These are phyloP conservation scores for Penicillium sclerotigenum DNA, from an alignment of 2,329 filamentous ascomycete species.

Conservation along the genomic window DNA sequence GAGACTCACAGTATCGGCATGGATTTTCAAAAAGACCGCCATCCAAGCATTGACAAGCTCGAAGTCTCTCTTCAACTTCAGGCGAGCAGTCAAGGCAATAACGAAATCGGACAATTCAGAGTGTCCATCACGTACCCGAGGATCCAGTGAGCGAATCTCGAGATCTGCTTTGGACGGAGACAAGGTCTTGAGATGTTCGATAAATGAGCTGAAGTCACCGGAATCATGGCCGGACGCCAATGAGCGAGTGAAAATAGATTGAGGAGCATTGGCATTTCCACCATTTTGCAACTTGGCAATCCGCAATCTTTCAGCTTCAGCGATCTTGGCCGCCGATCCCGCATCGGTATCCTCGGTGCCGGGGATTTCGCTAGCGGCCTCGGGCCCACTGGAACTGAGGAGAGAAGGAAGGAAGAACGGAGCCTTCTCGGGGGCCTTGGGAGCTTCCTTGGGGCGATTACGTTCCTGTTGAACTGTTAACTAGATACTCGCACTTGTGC, in stretches of 20 bases:
- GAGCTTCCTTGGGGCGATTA: conserved; percentile 89
- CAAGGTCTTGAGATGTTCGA: conserved; percentile 75
- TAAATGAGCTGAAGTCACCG: conserved; percentile 64
- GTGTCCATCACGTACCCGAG: conserved; percentile 42
- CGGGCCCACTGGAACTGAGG: conserved; percentile 21
- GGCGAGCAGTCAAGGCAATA: conserved; percentile 67
- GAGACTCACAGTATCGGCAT: conserved; percentile 58
- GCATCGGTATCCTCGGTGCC: conserved; percentile 29
- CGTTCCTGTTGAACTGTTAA: conserved; percentile 57
- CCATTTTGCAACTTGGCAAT: conserved; percentile 64
- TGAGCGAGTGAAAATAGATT: conserved; percentile 47
- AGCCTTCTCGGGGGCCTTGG: conserved; percentile 87
- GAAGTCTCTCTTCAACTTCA: conserved; percentile 73
- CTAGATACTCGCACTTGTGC: not conserved
- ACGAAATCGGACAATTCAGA: conserved; percentile 80
- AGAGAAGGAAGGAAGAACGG: conserved; percentile 80
- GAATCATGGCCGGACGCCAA: conserved; percentile 48
- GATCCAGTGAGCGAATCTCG: conserved; percentile 76
- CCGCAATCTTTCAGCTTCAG: conserved; percentile 57
- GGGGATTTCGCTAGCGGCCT: conserved; percentile 22
- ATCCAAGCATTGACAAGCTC: conserved; percentile 97
- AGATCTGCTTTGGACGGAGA: conserved; percentile 83
- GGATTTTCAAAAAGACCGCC: conserved; percentile 83
- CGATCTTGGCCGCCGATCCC: conserved; percentile 32
- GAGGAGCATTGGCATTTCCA: conserved; percentile 30